phyloP scores from a whole-genome alignment of 768 basidiomycete genomes.

The Agaricus subrufescens region DNA sequence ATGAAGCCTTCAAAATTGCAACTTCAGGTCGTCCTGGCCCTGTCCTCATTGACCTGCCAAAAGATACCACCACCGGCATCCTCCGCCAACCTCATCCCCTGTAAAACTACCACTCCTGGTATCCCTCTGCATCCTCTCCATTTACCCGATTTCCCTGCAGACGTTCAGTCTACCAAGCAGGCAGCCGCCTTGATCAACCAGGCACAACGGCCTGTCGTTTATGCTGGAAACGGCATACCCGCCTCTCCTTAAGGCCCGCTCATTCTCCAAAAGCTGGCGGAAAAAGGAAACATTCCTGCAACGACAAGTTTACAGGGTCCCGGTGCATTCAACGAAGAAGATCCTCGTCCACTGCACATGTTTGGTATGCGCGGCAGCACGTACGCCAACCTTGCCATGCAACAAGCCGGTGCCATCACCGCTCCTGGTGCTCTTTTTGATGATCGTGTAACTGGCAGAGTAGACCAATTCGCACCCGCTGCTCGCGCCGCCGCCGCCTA shows the following conservation, averaged over 20 bases:
- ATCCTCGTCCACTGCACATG: constrained; percentile 89
- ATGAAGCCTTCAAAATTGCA: constrained; percentile 99
- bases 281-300: constrained; percentile 91
- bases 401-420: constrained; percentile 95
- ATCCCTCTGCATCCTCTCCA: constrained; percentile 74
- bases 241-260: constrained; percentile 77
- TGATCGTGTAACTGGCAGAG: constrained; percentile 93
- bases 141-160: constrained; percentile 50
- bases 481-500: constrained; percentile 80
- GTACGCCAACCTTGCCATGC: constrained; percentile 97
- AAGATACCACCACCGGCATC: constrained; percentile 94
- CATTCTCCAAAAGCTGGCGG: constrained; percentile 72
- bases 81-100: constrained; percentile 80
- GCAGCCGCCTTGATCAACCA: constrained; percentile 91
- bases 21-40: constrained; percentile 96
- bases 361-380: constrained; percentile 98
- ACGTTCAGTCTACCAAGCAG: constrained; percentile 63
- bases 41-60: constrained; percentile 97
- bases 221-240: constrained; percentile 89
- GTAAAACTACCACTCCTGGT: constrained; percentile 83
- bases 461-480: constrained; percentile 87
- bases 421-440: constrained; percentile 96
- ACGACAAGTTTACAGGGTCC: constrained; percentile 96
- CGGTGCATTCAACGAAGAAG: constrained; percentile 90
- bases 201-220: constrained; percentile 87